Evolutionary conservation across 257 asterid genomes (phyloP).

Genomic region (Asclepias syriaca): DNA sequence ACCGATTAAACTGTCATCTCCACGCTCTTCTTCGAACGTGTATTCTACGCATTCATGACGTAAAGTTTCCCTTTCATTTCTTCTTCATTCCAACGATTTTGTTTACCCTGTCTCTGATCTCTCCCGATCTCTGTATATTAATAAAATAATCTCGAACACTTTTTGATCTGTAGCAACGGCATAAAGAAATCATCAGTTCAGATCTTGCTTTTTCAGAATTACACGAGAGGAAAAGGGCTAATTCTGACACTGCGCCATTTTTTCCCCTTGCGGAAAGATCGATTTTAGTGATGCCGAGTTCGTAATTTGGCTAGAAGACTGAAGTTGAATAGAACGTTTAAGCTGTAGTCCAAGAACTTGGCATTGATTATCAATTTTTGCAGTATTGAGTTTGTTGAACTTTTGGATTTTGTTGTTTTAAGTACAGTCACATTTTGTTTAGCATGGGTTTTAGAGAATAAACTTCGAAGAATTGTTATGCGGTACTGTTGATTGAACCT

Average conservation of each 20-base stretch:
- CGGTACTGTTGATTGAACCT: background rate
- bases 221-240: background rate
- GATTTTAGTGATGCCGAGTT: background rate
- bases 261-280: background rate
- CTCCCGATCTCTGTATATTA: background rate
- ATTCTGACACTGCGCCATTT: background rate
- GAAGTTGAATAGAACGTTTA: background rate
- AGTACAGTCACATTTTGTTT: background rate
- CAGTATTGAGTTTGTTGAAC: background rate
- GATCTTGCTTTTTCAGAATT: background rate
- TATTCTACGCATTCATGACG: background rate
- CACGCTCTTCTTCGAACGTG: background rate
- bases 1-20: background rate
- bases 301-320: background rate
- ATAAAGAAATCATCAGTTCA: constrained; percentile 2
- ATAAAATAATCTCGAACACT: background rate
- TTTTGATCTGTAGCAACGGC: background rate
- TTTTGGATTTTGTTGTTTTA: background rate
- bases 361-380: background rate
- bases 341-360: background rate
- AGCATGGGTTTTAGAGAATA: background rate
- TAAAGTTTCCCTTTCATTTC: background rate
- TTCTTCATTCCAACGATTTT: background rate
- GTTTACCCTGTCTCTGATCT: background rate
- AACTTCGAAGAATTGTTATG: background rate